These are phyloP conservation scores for Agaricus bisporus DNA, from an alignment of 768 basidiomycete genomes.

Conservation along the genomic window DNA sequence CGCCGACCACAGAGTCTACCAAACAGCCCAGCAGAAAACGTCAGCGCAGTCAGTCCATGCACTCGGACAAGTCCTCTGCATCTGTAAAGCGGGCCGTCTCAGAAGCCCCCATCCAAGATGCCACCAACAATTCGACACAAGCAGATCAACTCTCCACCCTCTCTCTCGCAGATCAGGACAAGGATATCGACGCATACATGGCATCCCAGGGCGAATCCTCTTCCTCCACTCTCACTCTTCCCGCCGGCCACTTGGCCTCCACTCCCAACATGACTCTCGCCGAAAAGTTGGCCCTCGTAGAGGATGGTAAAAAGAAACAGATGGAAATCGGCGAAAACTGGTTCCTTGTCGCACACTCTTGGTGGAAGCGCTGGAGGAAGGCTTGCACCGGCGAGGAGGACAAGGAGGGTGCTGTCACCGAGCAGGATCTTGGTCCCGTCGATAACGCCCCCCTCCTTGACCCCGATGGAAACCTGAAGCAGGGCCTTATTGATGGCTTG, in stretches of 20 bases:
- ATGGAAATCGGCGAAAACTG: slow-evolving; percentile 69
- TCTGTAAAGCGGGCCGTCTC: slow-evolving; percentile 79
- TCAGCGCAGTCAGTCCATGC: slow-evolving; percentile 71
- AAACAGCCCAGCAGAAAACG: slow-evolving; percentile 51
- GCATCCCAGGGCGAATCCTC: slow-evolving; percentile 45
- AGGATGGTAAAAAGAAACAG: slow-evolving; percentile 34
- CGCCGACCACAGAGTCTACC: slow-evolving; percentile 31
- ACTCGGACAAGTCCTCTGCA: slow-evolving; percentile 63
- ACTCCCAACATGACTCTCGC: slow-evolving; percentile 24
- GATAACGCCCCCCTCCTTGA: slow-evolving; percentile 68
- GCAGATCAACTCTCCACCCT: slow-evolving; percentile 38
- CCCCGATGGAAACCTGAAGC: slow-evolving; percentile 39
- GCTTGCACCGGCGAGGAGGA: slow-evolving; percentile 65
- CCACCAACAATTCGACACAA: slow-evolving; percentile 28
- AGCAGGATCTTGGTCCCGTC: slow-evolving; percentile 65
- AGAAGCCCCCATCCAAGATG: slow-evolving; percentile 48
- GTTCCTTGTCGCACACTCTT: slow-evolving; percentile 66
- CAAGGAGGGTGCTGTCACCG: slow-evolving; percentile 59
- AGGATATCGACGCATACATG: slow-evolving; percentile 69
- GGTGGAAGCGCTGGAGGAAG: slow-evolving; percentile 73
- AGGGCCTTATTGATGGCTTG: slow-evolving; percentile 47
- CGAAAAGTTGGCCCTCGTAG: slow-evolving; percentile 48
- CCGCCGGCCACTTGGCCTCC: slow-evolving; percentile 17
- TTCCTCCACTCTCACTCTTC: slow-evolving; percentile 21
- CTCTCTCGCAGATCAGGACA: slow-evolving; percentile 34